These are phyloP conservation scores for Macrolepiota dolichaula DNA, from an alignment of 768 basidiomycete species.

Conservation along the genomic window DNA sequence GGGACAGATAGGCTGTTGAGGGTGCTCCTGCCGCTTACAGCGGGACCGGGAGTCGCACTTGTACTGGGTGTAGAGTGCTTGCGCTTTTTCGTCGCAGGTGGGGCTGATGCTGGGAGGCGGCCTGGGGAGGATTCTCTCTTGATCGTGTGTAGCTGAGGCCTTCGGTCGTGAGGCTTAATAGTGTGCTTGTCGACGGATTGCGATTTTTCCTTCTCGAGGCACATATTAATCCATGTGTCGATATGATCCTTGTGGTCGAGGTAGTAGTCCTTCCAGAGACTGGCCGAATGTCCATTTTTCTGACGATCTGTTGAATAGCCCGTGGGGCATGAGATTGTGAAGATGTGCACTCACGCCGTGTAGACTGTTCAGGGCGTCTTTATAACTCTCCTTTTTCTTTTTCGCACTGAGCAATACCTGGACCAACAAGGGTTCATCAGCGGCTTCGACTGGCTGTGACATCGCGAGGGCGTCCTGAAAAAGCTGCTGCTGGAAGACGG, in stretches of 20 bases:
- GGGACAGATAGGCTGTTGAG: conserved; percentile 61
- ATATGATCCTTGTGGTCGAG: conserved; percentile 64
- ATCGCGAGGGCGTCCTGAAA: conserved; percentile 54
- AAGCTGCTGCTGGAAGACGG: conserved; percentile 48
- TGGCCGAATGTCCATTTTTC: conserved; percentile 52
- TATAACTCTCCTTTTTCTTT: conserved; percentile 48
- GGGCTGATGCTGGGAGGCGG: conserved; percentile 1
- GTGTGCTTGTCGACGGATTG: conserved; percentile 5
- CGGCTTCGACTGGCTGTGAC: conserved; percentile 47
- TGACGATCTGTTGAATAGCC: conserved; percentile 21
- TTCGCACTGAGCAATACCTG: conserved; percentile 40
- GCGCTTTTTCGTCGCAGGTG: conserved; percentile 4
- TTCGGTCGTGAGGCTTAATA: conserved; percentile 4
- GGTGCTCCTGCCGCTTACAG: conserved; percentile 41
- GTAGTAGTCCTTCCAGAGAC: conserved; percentile 80
- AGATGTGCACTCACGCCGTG: conserved; percentile 51
- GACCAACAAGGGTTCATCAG: conserved; percentile 60
- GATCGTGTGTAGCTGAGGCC: conserved; percentile 5
- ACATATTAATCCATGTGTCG: conserved; percentile 41
- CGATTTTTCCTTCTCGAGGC: conserved; percentile 25
- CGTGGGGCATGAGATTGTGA: conserved; percentile 5
- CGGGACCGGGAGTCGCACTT: conserved; percentile 1
- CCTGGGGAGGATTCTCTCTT: conserved; percentile 18
- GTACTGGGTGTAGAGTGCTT: conserved; percentile 6
- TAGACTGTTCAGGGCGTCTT: conserved; percentile 61